Evolutionary conservation across 768 basidiomycete species (phyloP), one percentile per base, ranked within the genome.

Genomic region (Phaffia australis): DNA sequence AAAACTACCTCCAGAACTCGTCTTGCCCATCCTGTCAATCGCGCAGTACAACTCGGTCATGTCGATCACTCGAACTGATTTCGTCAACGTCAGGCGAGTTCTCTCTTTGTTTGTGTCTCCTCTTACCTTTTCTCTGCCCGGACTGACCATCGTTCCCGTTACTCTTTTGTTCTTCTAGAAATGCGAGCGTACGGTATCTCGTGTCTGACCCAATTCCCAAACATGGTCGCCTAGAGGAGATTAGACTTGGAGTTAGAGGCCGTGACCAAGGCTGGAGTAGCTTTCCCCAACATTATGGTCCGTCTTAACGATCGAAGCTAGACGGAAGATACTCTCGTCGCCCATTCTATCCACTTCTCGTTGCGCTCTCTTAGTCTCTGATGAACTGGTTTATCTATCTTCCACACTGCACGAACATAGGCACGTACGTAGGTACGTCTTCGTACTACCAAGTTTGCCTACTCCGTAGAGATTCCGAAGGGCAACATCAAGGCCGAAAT

Each of bases 151-250:
- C 4, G 35, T 42, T 42, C 35, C 35, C 35, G 35, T 42, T 11
- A 4, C 11, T 42, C 4, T 42, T 42, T 42, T 42, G 35, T 42
- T 5, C n/a, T 42, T 11, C 4, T 42, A 49, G 46, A 27, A 60
- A 60, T 29, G 59, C 46, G 46, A 49, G 47, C 59, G 23, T 49
- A 29, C 59, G 59, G 46, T 60, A 60, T 29, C 46, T 60, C 59
- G n/a, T 23, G 21, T 49, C 59, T 14, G 19, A 21, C 19, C 59
- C 59, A 4, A 1, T 60, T 1, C 32, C 19, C 4, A 3, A 25
- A 7, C 25, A 46, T 6, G 59, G 59, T 27, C 46, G 46, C 27
- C 59, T 60, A 6, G 46, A 49, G 6, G 46, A 60, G n/a, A 46
- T 60, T 49, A n/a, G 59, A 18, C 9, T 60, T 1, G 59, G 46